phyloP scores from a whole-genome alignment of 768 basidiomycete species.

The Psilocybe subaeruginosa region DNA sequence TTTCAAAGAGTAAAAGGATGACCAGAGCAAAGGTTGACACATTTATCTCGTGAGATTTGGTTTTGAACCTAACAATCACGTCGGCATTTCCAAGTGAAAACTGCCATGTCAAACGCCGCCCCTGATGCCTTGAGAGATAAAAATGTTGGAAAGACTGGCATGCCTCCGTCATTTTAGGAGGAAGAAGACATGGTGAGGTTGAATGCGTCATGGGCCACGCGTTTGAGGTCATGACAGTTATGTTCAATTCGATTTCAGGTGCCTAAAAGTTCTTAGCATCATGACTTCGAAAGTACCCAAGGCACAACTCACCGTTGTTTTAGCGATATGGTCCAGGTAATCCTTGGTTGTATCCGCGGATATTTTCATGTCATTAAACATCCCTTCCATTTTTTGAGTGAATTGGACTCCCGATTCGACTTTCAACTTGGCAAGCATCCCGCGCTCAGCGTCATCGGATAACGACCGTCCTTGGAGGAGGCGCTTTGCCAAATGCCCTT shows the following conservation, averaged over 20 bases:
- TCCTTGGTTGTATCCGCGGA: slow-evolving; percentile 80
- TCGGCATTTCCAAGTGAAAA: slow-evolving; percentile 90
- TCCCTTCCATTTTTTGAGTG: slow-evolving; percentile 96
- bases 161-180: slow-evolving; percentile 61
- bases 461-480: slow-evolving; percentile 85
- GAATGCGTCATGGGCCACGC: slow-evolving; percentile 90
- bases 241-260: slow-evolving; percentile 78
- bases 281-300: slow-evolving; percentile 1
- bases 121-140: slow-evolving; percentile 88
- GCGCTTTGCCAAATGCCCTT: slow-evolving; percentile 92
- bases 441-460: slow-evolving; percentile 96
- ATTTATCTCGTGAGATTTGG: slow-evolving; percentile 84
- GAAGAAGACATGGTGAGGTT: slow-evolving; percentile 66
- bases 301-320: slow-evolving; percentile 55
- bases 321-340: slow-evolving; percentile 66
- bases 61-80: slow-evolving; percentile 80
- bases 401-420: slow-evolving; percentile 96
- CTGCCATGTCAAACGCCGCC: slow-evolving; percentile 92
- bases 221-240: slow-evolving; percentile 94
- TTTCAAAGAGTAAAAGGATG: slow-evolving; percentile 87
- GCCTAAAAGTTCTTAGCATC: slow-evolving; percentile 45
- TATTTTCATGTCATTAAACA: slow-evolving; percentile 97
- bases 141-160: slow-evolving; percentile 85
- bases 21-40: slow-evolving; percentile 89
- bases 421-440: slow-evolving; percentile 97